Base-by-base conservation (phyloP, 306 rosid genomes). In the Cercis canadensis region DNA sequence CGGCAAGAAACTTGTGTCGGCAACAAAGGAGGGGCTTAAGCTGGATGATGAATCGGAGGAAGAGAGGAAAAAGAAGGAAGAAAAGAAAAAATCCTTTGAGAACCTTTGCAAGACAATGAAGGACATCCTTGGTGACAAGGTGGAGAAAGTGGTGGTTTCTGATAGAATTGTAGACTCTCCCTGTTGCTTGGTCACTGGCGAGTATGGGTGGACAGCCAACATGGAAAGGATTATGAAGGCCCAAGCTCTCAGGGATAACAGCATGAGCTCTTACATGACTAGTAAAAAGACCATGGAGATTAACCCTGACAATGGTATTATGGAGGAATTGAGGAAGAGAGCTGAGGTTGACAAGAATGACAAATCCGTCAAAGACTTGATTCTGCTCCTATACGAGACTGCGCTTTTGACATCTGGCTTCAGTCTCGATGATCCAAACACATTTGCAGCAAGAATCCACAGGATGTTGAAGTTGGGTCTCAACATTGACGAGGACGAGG, bases 171-270 rank as follows among this genome's bases (percentile, higher is more conserved):
- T 37, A 37, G 10, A 37, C 43, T 37, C 43, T 37, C 43, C 43
- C 4, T 37, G 43, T 8, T 37, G 43, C 6, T 37, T 37, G 86
- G 91, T 86, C 11, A 87, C 91, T 0, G 88, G 88, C 0, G 88
- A 84, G 45, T 87, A 81, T 9, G 91, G 91, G 0, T 87, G 91
- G 91, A 78, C 83, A 0, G 88, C 91, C 0, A 87, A 87, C 80
- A 84, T 87, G 92, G 92, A 87, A 56, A 87, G 92, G 72, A 86
- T 86, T 37, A 83, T 86, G 85, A 86, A 87, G 67, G 92, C 92
- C 0, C 92, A 87, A 34, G 85, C 92, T 19, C 61, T 84, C 7
- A 74, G 89, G 61, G 92, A 87, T 37, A 87, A 0, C 75, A 82
- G 85, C 76, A 87, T 87, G 92, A 45, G 87, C 19, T 41, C 85